Evolutionary conservation across 768 basidiomycete genomes (phyloP), one percentile per base, ranked within the genome.

Genomic region (Rhodotorula kratochvilovae): DNA sequence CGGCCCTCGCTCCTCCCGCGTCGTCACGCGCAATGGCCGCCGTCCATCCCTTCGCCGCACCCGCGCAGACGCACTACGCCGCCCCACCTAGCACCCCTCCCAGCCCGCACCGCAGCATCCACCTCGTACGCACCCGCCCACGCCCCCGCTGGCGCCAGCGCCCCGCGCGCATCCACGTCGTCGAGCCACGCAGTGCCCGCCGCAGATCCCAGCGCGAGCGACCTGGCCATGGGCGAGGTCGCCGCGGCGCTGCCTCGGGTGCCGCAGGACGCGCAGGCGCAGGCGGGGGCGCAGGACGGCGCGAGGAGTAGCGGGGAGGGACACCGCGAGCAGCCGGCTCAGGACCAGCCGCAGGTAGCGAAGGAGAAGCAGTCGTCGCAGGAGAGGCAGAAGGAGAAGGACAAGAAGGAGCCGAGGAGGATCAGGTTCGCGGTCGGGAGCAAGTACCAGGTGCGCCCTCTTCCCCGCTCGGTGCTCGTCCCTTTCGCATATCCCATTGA

Each of bases 401-500:
- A 29, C 25, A 65, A 70, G 61, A 65, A 71, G 19, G 73, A 74
- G 54, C 68, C 61, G 29, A 54, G 68, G 46, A 55, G 55, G 39
- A 70, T 74, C 23, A 17, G 73, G n/a, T 74, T 74, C 60, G n/a
- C 29, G 10, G 73, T 74, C 23, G 73, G 73, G 35, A 53, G 29
- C 25, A 71, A 66, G 50, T 74, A 74, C 35, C 46, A 58, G 19
- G 72, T 66, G 27, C 53, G 71, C 54, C 59, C 31, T 19, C 54
- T 5, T 5, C 13, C 7, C 33, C 56, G 8, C 42, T 58, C 29
- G 6, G n/a, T 25, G 8, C 61, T 33, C 5, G 27, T 4, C 5
- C n/a, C 31, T 5, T 31, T 3, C 21, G 31, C 13, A n/a, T n/a
- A n/a, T n/a, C n/a, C n/a, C n/a, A n/a, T n/a, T n/a, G n/a, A n/a